Evolutionary conservation across 768 basidiomycete species (phyloP), one percentile per base, ranked within the genome.

Genomic region (Lactarius indigo): DNA sequence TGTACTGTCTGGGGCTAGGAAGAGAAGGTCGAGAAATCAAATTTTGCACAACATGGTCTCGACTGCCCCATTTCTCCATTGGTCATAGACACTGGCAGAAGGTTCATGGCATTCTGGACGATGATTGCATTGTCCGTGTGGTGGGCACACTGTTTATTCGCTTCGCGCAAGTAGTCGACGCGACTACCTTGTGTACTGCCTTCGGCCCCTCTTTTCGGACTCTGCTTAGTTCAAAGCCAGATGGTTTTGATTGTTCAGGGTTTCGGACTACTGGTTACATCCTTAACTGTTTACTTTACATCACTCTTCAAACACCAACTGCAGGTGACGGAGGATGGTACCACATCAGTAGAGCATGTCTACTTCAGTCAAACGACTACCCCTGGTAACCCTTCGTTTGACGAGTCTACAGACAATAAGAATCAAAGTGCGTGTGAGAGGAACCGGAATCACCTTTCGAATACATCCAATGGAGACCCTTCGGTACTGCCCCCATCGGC

Each of bases 391-490:
- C 58, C 62, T 59, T 64, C 39, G 59, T 10, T 60, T 59, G 28
- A 68, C 26, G n/a, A 68, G 58, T 56, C 66, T 68, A 6, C 20
- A 31, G 28, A 64, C 28, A 42, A 64, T 59, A 41, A 67, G 59
- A 42, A 44, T 23, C 52, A 33, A 31, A 18, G 17, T 2, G n/a
- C 28, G 39, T 35, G 37, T 37, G 39, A 37, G n/a, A 47, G 52
- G 12, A 15, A 54, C 54, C 20, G 3, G 23, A 59, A 20, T 47
- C 37, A 69, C 70, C 70, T 64, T 41, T 71, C 69, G n/a, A 71
- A 71, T 12, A 59, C 33, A 18, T 66, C 70, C 47, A 71, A 57
- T 8, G 70, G 69, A 39, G 67, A 64, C 10, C 44, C 23, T 18
- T 60, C 54, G 7, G 30, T 20, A 10, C 26, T 15, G 13, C 54